Evolutionary conservation across 345 rosid species (phyloP).

Genomic region (Populus simonii): DNA sequence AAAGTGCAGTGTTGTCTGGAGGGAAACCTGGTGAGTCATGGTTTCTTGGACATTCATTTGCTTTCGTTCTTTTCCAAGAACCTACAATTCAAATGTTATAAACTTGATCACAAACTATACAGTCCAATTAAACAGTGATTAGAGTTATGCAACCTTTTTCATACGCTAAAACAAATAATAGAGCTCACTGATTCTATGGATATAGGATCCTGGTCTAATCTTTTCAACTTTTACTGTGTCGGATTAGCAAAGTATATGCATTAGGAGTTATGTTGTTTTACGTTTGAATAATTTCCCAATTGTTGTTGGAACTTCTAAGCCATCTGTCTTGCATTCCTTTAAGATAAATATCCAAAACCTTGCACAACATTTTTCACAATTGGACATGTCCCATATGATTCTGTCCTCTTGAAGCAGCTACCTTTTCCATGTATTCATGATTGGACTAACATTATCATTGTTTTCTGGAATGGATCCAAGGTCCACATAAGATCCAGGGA

Average conservation of each 20-base stretch:
- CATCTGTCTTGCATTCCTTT: neutral
- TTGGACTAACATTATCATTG: neutral
- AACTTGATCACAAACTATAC: neutral
- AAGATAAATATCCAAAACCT: neutral
- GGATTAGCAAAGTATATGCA: neutral
- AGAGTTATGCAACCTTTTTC: neutral
- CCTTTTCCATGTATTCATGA: neutral
- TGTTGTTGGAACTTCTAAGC: neutral
- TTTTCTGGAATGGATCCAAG: conserved; percentile 23
- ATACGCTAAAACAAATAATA: neutral
- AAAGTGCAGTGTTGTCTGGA: conserved; percentile 33
- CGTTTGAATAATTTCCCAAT: neutral
- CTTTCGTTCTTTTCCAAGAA: neutral
- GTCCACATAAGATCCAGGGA: conserved; percentile 97
- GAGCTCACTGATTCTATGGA: neutral
- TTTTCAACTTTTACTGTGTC: neutral
- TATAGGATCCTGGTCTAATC: neutral
- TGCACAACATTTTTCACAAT: neutral
- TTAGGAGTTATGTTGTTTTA: neutral
- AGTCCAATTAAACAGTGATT: neutral
- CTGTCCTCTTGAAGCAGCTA: neutral
- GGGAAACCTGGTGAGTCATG: conserved; percentile 34
- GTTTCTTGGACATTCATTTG: neutral
- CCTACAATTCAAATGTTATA: neutral
- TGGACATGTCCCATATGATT: neutral